Evolutionary conservation across 257 asterid genomes (phyloP).

Genomic region (Coffea canephora): DNA sequence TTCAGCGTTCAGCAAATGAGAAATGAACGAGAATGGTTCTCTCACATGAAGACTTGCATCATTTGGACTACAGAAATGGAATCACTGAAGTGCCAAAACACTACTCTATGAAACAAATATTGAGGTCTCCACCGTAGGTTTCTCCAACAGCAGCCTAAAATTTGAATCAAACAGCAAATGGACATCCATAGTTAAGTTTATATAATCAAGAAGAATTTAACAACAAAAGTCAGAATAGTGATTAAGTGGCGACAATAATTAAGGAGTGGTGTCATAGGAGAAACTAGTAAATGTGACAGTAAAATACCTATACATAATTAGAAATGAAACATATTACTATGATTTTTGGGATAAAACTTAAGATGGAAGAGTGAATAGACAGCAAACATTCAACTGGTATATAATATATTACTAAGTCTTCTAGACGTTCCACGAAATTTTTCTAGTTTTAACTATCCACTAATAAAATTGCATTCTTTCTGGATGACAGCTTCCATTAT

Average conservation of each 20-base stretch:
- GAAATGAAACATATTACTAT: not conserved
- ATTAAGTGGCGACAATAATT: not conserved
- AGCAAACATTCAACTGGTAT: not conserved
- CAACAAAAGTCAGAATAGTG: not conserved
- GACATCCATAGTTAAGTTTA: not conserved
- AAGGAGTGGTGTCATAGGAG: not conserved
- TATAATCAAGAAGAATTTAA: not conserved
- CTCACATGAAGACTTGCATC: not conserved
- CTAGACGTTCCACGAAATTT: not conserved
- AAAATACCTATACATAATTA: not conserved
- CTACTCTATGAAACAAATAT: constrained; percentile 33
- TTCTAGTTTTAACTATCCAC: not conserved
- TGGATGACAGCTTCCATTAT: not conserved
- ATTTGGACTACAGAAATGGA: not conserved
- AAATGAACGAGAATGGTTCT: not conserved
- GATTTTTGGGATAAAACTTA: not conserved
- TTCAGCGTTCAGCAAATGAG: not conserved
- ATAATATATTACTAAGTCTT: not conserved
- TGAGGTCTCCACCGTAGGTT: constrained; percentile 73
- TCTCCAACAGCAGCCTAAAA: constrained; percentile 70
- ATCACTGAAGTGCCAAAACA: constrained; percentile 4
- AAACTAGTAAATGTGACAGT: not conserved
- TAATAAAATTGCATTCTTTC: not conserved
- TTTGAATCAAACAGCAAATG: constrained; percentile 13
- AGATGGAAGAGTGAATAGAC: not conserved